Conservation (phyloP, 2,329 filamentous ascomycete genomes). For the Remersonia thermophila region DNA sequence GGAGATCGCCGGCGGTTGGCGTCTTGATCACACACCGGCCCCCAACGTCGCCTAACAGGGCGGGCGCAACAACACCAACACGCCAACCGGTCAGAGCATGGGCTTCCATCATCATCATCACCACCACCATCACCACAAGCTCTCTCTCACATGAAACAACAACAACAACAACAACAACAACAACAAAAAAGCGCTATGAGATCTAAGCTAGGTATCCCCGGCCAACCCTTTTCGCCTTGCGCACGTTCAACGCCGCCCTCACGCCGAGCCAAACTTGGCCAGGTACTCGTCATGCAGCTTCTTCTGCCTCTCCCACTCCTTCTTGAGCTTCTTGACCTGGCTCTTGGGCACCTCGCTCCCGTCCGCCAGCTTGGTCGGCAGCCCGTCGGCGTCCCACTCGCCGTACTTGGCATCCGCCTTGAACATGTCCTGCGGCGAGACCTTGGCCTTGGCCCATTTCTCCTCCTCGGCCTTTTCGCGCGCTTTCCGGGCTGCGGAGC, state of each 20-base stretch:
- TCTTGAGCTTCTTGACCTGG: constrained; percentile 67
- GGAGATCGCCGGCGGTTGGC: too few species aligned
- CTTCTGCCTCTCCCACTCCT: constrained; percentile 85
- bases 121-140: too few species aligned
- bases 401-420: constrained; percentile 46
- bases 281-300: constrained; percentile 59
- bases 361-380: constrained; percentile 65
- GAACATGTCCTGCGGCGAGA: constrained; percentile 44
- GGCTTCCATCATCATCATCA: too few species aligned
- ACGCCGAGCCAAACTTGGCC: constrained; percentile 22
- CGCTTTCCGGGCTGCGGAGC: constrained; percentile 25
- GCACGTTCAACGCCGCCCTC: neutral
- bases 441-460: constrained; percentile 45
- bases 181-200: too few species aligned
- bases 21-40: too few species aligned
- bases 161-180: too few species aligned
- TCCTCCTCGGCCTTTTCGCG: constrained; percentile 33
- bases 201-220: too few species aligned
- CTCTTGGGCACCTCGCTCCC: constrained; percentile 74
- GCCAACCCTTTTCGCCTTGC: too few species aligned
- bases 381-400: constrained; percentile 71
- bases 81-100: too few species aligned
- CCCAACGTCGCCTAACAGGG: too few species aligned
- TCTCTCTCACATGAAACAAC: too few species aligned
- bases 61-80: too few species aligned